Evolutionary conservation across 2,329 filamentous ascomycete species (phyloP).

Genomic region (Paramyrothecium roridum): DNA sequence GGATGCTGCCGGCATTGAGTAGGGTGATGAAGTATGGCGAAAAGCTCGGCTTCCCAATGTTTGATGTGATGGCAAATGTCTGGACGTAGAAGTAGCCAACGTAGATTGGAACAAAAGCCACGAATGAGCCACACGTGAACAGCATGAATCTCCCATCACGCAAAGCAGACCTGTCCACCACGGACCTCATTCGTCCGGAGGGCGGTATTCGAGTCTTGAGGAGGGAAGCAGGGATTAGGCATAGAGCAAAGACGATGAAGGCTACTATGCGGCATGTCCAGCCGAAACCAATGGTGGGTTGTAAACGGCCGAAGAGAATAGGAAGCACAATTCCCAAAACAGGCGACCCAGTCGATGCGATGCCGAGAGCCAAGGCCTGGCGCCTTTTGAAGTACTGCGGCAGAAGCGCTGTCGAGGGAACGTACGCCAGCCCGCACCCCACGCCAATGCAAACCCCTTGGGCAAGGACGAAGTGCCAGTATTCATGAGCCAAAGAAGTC

Average conservation of each 20-base stretch:
- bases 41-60: background rate
- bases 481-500: slow-evolving; percentile 28
- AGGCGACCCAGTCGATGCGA: slow-evolving; percentile 26
- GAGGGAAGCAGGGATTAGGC: slow-evolving; percentile 31
- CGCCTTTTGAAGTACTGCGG: slow-evolving; percentile 26
- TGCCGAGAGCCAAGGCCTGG: slow-evolving; percentile 25
- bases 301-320: slow-evolving; percentile 18
- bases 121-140: slow-evolving; percentile 20
- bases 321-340: slow-evolving; percentile 31
- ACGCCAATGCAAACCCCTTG: slow-evolving; percentile 43
- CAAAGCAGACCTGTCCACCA: slow-evolving; percentile 20
- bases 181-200: background rate
- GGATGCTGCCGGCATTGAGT: background rate
- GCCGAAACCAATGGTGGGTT: slow-evolving; percentile 18
- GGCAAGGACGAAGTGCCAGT: slow-evolving; percentile 42
- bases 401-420: slow-evolving; percentile 30
- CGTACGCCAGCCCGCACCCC: slow-evolving; percentile 37
- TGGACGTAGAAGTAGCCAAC: slow-evolving; percentile 37
- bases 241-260: slow-evolving; percentile 26
- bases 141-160: slow-evolving; percentile 6
- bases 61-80: background rate
- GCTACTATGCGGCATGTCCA: slow-evolving; percentile 24
- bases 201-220: slow-evolving; percentile 28
- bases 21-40: background rate
- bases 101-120: slow-evolving; percentile 37